Evolutionary conservation across 2,329 filamentous ascomycete species (phyloP), one percentile per base, ranked within the genome.

Genomic region (Chaetomiaceae sp.): DNA sequence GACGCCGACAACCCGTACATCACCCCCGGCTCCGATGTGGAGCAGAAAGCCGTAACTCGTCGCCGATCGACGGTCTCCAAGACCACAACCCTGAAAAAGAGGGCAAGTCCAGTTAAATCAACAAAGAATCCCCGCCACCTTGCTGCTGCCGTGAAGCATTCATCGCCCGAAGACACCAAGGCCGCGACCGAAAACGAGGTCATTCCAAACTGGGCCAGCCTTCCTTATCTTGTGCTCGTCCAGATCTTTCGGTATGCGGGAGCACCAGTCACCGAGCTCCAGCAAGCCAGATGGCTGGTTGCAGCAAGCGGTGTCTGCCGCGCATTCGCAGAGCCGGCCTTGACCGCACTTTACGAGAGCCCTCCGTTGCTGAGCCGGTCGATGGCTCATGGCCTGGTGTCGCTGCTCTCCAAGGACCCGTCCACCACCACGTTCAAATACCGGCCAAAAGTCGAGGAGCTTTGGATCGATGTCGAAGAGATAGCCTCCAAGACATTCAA

Each of bases 171-270:
- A n/a, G 40, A 42, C 11, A 27, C 3, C 40, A 31, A 47, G 27
- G 25, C 25, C 6, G 33, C n/a, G 22, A 19, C 43, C 17, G 37
- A 54, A 31, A 36, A 53, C 39, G 27, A 23, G 11, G 34, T 66
- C 38, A 61, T 65, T 14, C 65, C 65, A 6, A 57, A 65, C 15
- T 69, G 68, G 68, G 40, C 59, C 9, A 53, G 47, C 1, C 60
- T 71, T 7, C 67, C 68, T 2, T 69, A 90, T 61, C 78, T 84
- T 42, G 77, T 89, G 15, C 82, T 91, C 59, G 72, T 83, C 22
- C 78, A 83, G 51, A 82, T 94, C 36, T 89, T 95, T 64, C 71
- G 80, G 43, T 83, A 82, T 66, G 84, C 88, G 11, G 82, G 85
- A 3, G 70, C 76, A 46, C 80, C 83, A 3, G 70, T 87, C 15